These are phyloP conservation scores for Penicillium sp. DNA, from an alignment of 2,329 filamentous ascomycete species.

Conservation along the genomic window DNA sequence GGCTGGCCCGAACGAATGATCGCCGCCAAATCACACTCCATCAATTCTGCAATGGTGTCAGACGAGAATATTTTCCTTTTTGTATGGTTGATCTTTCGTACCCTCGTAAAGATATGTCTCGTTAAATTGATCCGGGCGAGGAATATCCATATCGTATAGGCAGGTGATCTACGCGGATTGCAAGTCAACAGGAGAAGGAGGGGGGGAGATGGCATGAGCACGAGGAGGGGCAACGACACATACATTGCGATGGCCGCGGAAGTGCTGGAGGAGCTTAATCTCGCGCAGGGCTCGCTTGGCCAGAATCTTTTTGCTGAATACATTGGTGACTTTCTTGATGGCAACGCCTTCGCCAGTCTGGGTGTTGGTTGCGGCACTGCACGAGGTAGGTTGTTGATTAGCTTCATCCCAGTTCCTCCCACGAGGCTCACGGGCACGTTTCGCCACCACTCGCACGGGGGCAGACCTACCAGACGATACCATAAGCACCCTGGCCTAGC, in stretches of 20 bases:
- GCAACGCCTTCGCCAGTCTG: slow-evolving; percentile 91
- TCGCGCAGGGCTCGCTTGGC: slow-evolving; percentile 97
- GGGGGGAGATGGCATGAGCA: background rate
- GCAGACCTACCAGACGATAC: slow-evolving; percentile 84
- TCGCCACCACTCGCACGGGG: background rate
- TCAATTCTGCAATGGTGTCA: slow-evolving; percentile 69
- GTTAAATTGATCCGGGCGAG: slow-evolving; percentile 95
- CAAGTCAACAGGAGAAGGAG: slow-evolving; percentile 42
- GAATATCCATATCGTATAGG: slow-evolving; percentile 99
- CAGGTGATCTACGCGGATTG: slow-evolving; percentile 78
- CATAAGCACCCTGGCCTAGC: slow-evolving; percentile 95
- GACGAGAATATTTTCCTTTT: slow-evolving; percentile 1
- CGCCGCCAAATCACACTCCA: slow-evolving; percentile 97
- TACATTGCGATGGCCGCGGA: slow-evolving; percentile 86
- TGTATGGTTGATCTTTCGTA: slow-evolving; percentile 42
- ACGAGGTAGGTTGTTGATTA: background rate
- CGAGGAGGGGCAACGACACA: slow-evolving; percentile 21
- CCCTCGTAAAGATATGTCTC: slow-evolving; percentile 99
- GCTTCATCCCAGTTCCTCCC: background rate
- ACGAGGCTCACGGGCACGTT: background rate
- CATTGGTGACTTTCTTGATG: slow-evolving; percentile 99
- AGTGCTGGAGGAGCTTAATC: slow-evolving; percentile 98
- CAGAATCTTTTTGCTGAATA: slow-evolving; percentile 99
- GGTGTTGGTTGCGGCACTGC: slow-evolving; percentile 87
- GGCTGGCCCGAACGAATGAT: slow-evolving; percentile 98